Evolutionary conservation across 495 filamentous ascomycete genomes (phyloP), one percentile per base, ranked within the genome.

Genomic region (Physcia stellaris): DNA sequence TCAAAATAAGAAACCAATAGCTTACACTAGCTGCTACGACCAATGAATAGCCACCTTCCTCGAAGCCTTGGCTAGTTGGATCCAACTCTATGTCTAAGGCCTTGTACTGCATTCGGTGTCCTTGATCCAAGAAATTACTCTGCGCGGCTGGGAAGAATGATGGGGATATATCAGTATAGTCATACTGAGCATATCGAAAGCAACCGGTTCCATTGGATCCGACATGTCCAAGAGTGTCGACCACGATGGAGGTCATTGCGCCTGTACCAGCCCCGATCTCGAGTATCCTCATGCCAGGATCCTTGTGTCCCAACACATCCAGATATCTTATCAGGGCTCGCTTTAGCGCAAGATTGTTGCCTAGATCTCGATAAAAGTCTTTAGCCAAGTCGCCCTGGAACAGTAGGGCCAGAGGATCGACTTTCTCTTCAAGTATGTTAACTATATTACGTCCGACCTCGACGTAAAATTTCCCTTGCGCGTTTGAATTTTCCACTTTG

Each of bases 221-320:
- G 9, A 7, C 13, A 28, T 7, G 7, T 7, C 26, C 26, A 13
- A 28, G 13, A 38, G 21, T 24, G 21, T 22, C 35, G 18, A 38
- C 16, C 21, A 23, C 35, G 16, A 17, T 15, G 10, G 37, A 47
- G 12, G 63, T 66, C 1, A 48, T 43, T 19, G 50, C 51, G 3
- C 65, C 66, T 12, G 54, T 61, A 10, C 56, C 56, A 28, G 58
- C 59, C 22, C 70, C 68, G 28, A 73, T 59, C 41, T 75, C 68
- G 23, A 75, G 52, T 4, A 73, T 54, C 4, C 60, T 55, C 38
- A 67, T 48, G 16, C 54, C 44, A 0, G 64, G 64, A 23, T 63
- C 59, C 4, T 63, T 52, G 20, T 67, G 62, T 2, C 40, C 50
- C 7, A 61, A 43, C 15, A 52, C 47, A 24, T 51, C 50, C 7